Evolutionary conservation across 2,329 filamentous ascomycete genomes (phyloP).

Genomic region (Lecanoromycetidae sp.): DNA sequence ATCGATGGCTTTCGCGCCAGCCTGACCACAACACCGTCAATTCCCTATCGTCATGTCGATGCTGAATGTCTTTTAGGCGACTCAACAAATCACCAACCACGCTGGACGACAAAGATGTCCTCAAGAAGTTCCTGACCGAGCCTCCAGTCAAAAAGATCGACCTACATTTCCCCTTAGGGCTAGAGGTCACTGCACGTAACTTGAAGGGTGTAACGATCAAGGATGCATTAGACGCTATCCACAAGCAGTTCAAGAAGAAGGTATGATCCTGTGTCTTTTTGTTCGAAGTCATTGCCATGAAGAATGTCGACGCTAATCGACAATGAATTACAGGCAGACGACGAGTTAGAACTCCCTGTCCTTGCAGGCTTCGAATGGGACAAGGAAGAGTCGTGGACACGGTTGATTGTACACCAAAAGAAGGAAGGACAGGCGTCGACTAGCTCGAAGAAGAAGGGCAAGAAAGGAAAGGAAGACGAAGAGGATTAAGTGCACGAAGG

Average conservation of each 20-base stretch:
- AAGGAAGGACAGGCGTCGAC: conserved; percentile 48
- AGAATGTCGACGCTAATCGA: not conserved
- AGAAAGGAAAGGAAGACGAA: conserved; percentile 32
- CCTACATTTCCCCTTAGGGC: conserved; percentile 76
- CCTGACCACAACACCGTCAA: too few relatives aligned
- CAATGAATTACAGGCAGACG: conserved; percentile 54
- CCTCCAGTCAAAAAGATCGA: conserved; percentile 91
- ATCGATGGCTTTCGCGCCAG: too few relatives aligned
- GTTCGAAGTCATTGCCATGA: not conserved
- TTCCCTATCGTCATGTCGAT: not conserved
- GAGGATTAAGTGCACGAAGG: conserved; percentile 1
- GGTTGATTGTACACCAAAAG: conserved; percentile 74
- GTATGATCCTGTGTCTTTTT: conserved; percentile 38
- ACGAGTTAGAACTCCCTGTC: conserved; percentile 78
- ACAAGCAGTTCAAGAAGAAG: conserved; percentile 96
- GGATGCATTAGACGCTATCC: conserved; percentile 86
- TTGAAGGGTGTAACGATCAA: conserved; percentile 93
- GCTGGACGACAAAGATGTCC: conserved; percentile 70
- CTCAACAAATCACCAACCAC: conserved; percentile 73
- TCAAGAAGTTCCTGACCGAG: conserved; percentile 67
- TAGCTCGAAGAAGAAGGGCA: conserved; percentile 51
- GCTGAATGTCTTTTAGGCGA: conserved; percentile 74
- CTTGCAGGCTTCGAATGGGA: conserved; percentile 95
- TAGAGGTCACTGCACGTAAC: conserved; percentile 81
- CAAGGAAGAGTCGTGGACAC: conserved; percentile 80